A percentile compares a stretch with the other conserved stretches of the same genome.
Evolutionary conservation across 331 rosid genomes (phyloP).

Genomic region (Malus hybrid): DNA sequence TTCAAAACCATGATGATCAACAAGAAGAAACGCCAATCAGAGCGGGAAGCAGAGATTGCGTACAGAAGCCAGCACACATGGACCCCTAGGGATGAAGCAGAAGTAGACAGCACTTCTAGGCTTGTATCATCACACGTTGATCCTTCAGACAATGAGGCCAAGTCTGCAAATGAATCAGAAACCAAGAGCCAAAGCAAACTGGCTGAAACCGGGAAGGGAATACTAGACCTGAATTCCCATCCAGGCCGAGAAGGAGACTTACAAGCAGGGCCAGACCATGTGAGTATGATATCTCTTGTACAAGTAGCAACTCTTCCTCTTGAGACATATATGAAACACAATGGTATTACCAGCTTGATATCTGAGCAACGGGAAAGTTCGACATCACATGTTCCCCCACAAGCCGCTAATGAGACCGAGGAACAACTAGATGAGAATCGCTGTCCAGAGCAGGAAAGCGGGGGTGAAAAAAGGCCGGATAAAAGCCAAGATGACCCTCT

Average conservation of each 20-base stretch:
- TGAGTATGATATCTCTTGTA: conserved; percentile 78
- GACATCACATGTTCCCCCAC: conserved; percentile 44
- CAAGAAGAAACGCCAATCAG: conserved; percentile 94
- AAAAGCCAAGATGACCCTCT: conserved; percentile 43
- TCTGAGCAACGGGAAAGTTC: conserved; percentile 67
- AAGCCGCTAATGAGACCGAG: conserved; percentile 57
- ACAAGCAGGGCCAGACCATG: conserved; percentile 34
- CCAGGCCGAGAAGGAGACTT: conserved; percentile 61
- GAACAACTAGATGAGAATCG: conserved; percentile 49
- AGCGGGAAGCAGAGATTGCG: conserved; percentile 94
- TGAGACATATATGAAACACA: conserved; percentile 73
- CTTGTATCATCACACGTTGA: conserved; percentile 49
- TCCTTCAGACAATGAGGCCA: conserved; percentile 56
- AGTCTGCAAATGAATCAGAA: conserved; percentile 50
- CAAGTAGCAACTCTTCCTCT: conserved; percentile 82
- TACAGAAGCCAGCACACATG: conserved; percentile 62
- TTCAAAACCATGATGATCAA: conserved; percentile 94
- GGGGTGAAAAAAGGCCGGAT: conserved; percentile 51
- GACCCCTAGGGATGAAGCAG: conserved; percentile 63
- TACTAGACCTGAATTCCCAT: conserved; percentile 71
- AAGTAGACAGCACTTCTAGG: conserved; percentile 61
- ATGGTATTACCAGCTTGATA: conserved; percentile 76
- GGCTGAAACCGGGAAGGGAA: conserved; percentile 61
- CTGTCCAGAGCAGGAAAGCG: conserved; percentile 48
- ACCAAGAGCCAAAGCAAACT: conserved; percentile 47